Base-by-base conservation (phyloP, 495 filamentous ascomycete species). In the Penicillium diatomitis region DNA sequence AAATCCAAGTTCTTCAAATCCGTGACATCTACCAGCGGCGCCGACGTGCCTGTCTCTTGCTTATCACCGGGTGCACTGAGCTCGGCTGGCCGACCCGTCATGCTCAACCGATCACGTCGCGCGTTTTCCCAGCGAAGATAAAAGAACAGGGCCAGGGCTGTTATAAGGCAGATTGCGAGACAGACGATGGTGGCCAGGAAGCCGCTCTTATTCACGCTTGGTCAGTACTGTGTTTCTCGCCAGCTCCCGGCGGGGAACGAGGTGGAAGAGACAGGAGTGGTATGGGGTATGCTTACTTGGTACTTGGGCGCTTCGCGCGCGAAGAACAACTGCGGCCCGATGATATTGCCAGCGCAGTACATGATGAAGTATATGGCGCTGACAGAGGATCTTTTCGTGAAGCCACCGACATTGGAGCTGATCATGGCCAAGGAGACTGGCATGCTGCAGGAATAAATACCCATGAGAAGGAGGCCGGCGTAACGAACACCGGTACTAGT, bases 311-410 rank as follows among this genome's bases (percentile, higher is more conserved):
- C 62, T 11, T 65, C 57, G 2, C 36, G 46, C 34, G 51, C 40
- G 10, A 54, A 56, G 44, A 65, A 65, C 6, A 57, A 7, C 51
- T 65, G 63, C 2, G 63, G 63, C 0, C 60, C 63, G 30, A 66
- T 53, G 37, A 66, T 61, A 34, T 66, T 66, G 2, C 76, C 76
- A 4, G 74, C 61, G 47, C 74, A 79, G 53, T 78, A 66, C 41
- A 57, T 49, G 10, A 65, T 48, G 34, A 66, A 66, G 32, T 53
- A 60, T 10, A 64, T 54, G 3, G 63, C 61, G 33, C 53, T 59
- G 44, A 64, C 57, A 4, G 61, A 62, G 3, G 53, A 40, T 30
- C 51, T 58, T 34, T 66, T 66, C 1, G 63, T 63, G 52, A 64
- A 62, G 0, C 68, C 68, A 11, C 61, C 62, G 5, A 62, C 56